Conservation (phyloP, 2,329 filamentous ascomycete genomes). For the Penicillium sp. region DNA sequence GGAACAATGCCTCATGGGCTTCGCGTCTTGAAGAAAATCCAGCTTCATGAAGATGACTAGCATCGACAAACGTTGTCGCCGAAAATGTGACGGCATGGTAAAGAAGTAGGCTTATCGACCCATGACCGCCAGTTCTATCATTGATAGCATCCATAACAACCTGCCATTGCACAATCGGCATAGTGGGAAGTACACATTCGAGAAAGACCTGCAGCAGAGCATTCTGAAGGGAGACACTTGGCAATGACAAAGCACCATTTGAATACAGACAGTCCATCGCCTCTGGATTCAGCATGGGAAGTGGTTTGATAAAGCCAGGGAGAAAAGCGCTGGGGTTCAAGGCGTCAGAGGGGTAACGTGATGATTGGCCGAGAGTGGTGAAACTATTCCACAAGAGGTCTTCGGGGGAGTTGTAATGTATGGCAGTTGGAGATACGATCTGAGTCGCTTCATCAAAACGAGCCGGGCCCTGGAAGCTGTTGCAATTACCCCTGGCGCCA, state of each 20-base stretch:
- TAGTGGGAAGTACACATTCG: slow-evolving; percentile 80
- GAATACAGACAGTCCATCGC: slow-evolving; percentile 57
- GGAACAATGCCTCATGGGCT: slow-evolving; percentile 74
- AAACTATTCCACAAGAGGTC: slow-evolving; percentile 9
- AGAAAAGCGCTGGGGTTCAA: slow-evolving; percentile 4
- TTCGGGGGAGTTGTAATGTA: not conserved
- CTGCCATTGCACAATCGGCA: slow-evolving; percentile 66
- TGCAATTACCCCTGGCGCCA: too few relatives aligned
- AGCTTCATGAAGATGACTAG: slow-evolving; percentile 61
- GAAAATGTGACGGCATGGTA: slow-evolving; percentile 89
- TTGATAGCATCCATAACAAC: slow-evolving; percentile 48
- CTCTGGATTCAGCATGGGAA: slow-evolving; percentile 8
- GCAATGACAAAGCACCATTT: slow-evolving; percentile 72
- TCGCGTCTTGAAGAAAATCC: slow-evolving; percentile 68
- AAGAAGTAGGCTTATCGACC: slow-evolving; percentile 62
- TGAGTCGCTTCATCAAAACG: too few relatives aligned
- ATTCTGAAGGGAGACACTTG: slow-evolving; percentile 60
- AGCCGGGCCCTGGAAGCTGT: too few relatives aligned
- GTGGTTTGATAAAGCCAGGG: slow-evolving; percentile 12
- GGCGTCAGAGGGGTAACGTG: not conserved
- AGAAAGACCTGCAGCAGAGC: slow-evolving; percentile 70
- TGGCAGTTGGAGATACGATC: too few relatives aligned
- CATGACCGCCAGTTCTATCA: slow-evolving; percentile 55
- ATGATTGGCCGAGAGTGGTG: slow-evolving; percentile 8
- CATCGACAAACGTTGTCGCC: slow-evolving; percentile 72